Conservation (phyloP, 208 protist species). For the Leishmania aethiopica region DNA sequence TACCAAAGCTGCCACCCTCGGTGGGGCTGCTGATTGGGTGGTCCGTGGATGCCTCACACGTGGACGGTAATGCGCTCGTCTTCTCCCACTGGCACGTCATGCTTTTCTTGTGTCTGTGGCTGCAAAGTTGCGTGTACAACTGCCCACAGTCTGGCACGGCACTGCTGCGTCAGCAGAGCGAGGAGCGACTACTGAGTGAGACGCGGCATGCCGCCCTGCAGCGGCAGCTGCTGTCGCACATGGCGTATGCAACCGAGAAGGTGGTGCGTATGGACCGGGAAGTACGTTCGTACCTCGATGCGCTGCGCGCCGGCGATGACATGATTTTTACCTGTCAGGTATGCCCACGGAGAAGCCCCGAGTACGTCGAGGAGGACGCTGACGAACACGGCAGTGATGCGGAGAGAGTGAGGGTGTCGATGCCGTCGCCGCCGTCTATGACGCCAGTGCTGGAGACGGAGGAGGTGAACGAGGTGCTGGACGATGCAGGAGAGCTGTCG, state of each 20-base stretch:
- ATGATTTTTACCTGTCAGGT: not conserved
- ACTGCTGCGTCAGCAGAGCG: conserved; percentile 32
- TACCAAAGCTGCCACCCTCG: conserved; percentile 23
- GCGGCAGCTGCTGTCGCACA: conserved; percentile 14
- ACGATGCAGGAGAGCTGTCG: not conserved
- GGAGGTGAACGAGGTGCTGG: not conserved
- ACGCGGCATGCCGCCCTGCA: conserved; percentile 26
- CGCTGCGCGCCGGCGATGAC: conserved; percentile 23
- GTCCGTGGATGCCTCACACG: conserved; percentile 11
- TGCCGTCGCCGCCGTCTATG: not conserved
- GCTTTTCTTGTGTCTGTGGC: conserved; percentile 29
- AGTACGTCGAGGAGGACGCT: not conserved
- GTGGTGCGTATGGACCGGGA: conserved; percentile 20
- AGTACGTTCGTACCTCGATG: conserved; percentile 26
- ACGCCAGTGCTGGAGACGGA: not conserved
- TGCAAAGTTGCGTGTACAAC: conserved; percentile 38
- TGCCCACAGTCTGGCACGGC: conserved; percentile 27
- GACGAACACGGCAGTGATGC: not conserved
- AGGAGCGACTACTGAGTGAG: conserved; percentile 21
- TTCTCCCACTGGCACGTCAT: conserved; percentile 19
- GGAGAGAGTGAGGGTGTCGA: not conserved
- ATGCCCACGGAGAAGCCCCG: not conserved
- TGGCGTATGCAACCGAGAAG: conserved; percentile 17
- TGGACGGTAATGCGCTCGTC: conserved; percentile 7
- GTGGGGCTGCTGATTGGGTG: conserved; percentile 29